phyloP scores from a whole-genome alignment of 371 early-diverging fungal genomes.

The Haplosporangium sp. region DNA sequence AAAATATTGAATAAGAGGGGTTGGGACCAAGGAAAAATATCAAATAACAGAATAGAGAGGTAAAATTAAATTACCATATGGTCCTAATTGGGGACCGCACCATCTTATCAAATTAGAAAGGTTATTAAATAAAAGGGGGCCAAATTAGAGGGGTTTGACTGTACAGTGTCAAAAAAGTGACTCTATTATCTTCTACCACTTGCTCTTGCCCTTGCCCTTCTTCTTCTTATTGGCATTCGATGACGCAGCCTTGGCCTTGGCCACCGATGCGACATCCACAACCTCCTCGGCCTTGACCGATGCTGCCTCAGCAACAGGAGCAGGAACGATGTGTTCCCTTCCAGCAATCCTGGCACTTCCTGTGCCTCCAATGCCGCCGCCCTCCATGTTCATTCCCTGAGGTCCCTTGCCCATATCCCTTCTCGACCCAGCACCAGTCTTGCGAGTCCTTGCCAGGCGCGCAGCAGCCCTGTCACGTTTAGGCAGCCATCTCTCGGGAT shows the following conservation, averaged over 20 bases:
- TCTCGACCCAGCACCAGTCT: constrained; percentile 56
- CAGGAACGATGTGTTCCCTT: constrained; percentile 27
- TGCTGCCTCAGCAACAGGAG: constrained; percentile 8
- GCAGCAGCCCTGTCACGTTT: constrained; percentile 73
- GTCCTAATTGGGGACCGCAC: too few species aligned
- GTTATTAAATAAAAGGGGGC: too few species aligned
- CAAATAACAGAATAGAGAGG: too few species aligned
- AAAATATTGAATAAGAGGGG: too few species aligned
- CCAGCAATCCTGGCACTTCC: constrained; percentile 80
- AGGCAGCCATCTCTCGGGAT: constrained; percentile 85
- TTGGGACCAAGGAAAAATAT: too few species aligned
- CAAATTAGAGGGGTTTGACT: too few species aligned
- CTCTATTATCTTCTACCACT: constrained; percentile 24
- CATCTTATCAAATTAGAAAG: too few species aligned
- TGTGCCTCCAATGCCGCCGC: constrained; percentile 77
- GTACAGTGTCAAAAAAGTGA: too few species aligned
- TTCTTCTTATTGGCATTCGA: constrained; percentile 45
- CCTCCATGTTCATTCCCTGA: constrained; percentile 69
- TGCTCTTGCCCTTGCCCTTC: constrained; percentile 55
- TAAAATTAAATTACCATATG: too few species aligned
- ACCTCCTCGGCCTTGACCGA: constrained; percentile 16
- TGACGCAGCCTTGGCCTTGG: constrained; percentile 40
- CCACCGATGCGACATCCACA: constrained; percentile 29
- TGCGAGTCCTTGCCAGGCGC: constrained; percentile 67
- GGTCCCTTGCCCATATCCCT: constrained; percentile 62